A percentile compares a stretch with the other conserved stretches of the same genome.
Conservation (phyloP, 2,329 filamentous ascomycete genomes). For the Penicillium sp. region DNA sequence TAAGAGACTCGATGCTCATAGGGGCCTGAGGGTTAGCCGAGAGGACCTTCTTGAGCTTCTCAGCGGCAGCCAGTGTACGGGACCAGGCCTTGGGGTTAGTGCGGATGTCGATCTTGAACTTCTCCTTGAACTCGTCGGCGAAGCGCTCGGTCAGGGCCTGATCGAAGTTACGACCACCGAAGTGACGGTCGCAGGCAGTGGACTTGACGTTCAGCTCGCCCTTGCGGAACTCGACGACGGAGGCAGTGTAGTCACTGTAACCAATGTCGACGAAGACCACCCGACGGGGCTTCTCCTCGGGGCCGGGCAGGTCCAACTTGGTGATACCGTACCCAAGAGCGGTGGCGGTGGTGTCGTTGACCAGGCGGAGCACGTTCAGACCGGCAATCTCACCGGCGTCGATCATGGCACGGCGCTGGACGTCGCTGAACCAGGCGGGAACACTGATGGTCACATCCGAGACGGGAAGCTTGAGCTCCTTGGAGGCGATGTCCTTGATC, state of each 20-base stretch:
- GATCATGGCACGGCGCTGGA: conserved; percentile 80
- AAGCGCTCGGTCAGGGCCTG: conserved; percentile 92
- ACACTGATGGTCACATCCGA: conserved; percentile 91
- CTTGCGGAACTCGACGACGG: conserved; percentile 94
- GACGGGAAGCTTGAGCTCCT: conserved; percentile 84
- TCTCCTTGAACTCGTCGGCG: conserved; percentile 90
- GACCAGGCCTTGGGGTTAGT: conserved; percentile 83
- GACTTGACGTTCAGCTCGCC: conserved; percentile 91
- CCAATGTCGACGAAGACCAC: conserved; percentile 93
- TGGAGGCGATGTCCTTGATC: conserved; percentile 79
- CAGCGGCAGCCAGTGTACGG: conserved; percentile 78
- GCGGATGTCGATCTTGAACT: conserved; percentile 94
- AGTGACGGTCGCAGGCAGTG: conserved; percentile 89
- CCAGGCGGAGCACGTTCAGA: conserved; percentile 83
- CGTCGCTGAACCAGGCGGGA: conserved; percentile 94
- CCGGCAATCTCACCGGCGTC: conserved; percentile 92
- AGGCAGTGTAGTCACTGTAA: conserved; percentile 91
- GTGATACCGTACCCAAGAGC: conserved; percentile 97
- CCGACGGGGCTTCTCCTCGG: conserved; percentile 86
- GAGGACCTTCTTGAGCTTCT: conserved; percentile 98
- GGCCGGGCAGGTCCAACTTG: conserved; percentile 81
- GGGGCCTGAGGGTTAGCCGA: conserved; percentile 91
- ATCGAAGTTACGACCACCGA: conserved; percentile 96
- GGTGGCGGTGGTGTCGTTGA: conserved; percentile 96
- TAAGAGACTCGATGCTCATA: conserved; percentile 94